phyloP scores from a whole-genome alignment of 1,284 basidiomycete species.

The Prillingera fragicola region DNA sequence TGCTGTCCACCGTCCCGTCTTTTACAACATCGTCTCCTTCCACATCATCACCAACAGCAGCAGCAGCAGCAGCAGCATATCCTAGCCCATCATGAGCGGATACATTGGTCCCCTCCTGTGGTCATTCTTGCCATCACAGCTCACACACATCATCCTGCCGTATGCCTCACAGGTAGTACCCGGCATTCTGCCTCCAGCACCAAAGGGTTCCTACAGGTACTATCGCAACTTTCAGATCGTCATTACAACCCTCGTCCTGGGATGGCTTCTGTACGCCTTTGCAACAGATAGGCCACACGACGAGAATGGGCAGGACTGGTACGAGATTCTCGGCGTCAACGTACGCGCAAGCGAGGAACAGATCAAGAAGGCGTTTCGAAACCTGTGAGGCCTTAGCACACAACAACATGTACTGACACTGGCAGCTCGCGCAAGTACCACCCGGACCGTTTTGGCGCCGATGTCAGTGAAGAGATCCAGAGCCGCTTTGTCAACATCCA shows the following conservation, averaged over 20 bases:
- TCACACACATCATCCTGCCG: conserved; percentile 30
- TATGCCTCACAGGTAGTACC: conserved; percentile 23
- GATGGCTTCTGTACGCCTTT: conserved; percentile 63
- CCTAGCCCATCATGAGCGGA: too few species aligned
- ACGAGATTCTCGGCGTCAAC: conserved; percentile 63
- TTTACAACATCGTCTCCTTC: too few species aligned
- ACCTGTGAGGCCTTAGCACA: conserved; percentile 49
- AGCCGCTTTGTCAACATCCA: conserved; percentile 62
- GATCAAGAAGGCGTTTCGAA: conserved; percentile 66
- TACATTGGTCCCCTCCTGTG: conserved; percentile 30
- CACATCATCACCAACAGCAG: too few species aligned
- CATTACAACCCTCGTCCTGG: conserved; percentile 51
- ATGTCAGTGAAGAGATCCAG: conserved; percentile 54
- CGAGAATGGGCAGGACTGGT: conserved; percentile 56
- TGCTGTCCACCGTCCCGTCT: too few species aligned
- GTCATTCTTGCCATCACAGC: conserved; percentile 32
- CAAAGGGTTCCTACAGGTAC: conserved; percentile 21
- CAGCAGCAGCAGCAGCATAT: too few species aligned
- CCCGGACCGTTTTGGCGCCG: conserved; percentile 65
- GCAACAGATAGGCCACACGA: conserved; percentile 57
- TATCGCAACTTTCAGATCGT: conserved; percentile 27
- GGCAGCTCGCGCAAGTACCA: conserved; percentile 60
- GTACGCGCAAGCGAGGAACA: conserved; percentile 60
- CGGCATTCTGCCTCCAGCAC: conserved; percentile 26
- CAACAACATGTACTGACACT: background rate